Evolutionary conservation across 1,139 yeast genomes (phyloP).

Genomic region (Protomyces lactucae-debilis): DNA sequence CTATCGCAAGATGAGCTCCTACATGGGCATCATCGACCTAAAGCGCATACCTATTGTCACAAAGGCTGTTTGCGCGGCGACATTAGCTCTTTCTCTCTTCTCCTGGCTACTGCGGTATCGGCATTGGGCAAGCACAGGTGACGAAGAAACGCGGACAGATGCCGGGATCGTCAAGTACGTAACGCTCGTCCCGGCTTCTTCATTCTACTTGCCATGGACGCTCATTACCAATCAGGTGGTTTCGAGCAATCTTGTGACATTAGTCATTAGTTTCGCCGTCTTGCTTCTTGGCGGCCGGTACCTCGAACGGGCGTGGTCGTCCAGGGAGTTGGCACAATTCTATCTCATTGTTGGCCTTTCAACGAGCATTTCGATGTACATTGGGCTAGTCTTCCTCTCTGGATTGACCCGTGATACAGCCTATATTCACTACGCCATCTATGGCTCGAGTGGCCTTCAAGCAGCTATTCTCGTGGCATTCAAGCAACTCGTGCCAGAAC

Average conservation of each 20-base stretch:
- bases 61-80: conserved; percentile 3
- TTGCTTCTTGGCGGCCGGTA: conserved; percentile 53
- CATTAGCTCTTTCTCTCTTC: conserved; percentile 12
- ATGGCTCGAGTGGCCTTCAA: conserved; percentile 69
- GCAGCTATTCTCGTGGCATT: conserved; percentile 78
- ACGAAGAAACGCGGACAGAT: neutral
- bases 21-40: conserved; percentile 2
- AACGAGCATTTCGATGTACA: conserved; percentile 54
- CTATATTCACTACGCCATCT: conserved; percentile 42
- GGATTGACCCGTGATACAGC: conserved; percentile 31
- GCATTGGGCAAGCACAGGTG: neutral
- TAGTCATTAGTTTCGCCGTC: conserved; percentile 47
- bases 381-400: conserved; percentile 43
- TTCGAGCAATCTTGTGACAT: conserved; percentile 55
- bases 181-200: conserved; percentile 64
- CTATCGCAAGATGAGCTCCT: neutral
- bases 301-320: conserved; percentile 55
- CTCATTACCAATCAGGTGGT: conserved; percentile 66
- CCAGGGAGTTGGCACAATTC: conserved; percentile 56
- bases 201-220: conserved; percentile 67
- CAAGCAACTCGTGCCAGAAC: conserved; percentile 86
- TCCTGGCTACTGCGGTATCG: conserved; percentile 12
- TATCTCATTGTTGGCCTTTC: conserved; percentile 53
- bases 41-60: conserved; percentile 15
- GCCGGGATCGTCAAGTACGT: conserved; percentile 36